Evolutionary conservation across 2,329 filamentous ascomycete genomes (phyloP), one percentile per base, ranked within the genome.

Genomic region (Fusarium sarcochroum): DNA sequence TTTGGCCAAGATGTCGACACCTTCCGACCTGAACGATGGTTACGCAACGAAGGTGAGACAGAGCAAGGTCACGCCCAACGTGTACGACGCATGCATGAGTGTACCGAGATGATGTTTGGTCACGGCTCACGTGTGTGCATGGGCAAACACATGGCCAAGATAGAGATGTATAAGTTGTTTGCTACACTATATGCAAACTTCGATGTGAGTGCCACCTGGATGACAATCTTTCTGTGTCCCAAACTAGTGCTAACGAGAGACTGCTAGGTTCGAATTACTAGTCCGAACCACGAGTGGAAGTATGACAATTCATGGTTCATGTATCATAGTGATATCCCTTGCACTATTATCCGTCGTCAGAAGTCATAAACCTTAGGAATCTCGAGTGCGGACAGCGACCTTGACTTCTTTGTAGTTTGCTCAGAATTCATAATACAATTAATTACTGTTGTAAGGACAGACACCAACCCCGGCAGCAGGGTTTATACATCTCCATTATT

Each of bases 271-370:
- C 32, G 32, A 10, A 67, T 69, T 14, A 69, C 66, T 0, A 63
- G 44, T 15, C 45, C 57, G 0, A 41, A 52, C 9, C 66, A 69
- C 10, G 49, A 23, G 17, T 69, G 66, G 66, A 63, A 48, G 14
- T 67, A 69, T 47, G 57, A 67, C 15, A 69, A 69, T n/a, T 67
- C 58, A 7, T 69, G 66, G 66, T 69, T 69, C 6, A 69, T 69
- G 66, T 69, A 69, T n/a, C 66, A 69, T 1, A 63, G 50, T n/a
- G 66, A 69, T 6, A 69, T 69, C 1, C 66, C 66, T 5, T 69
- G 66, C 18, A 67, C 34, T 13, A 51, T 69, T 8, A 69, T 25
- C 7, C 57, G 37, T 9, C 53, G 57, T 8, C 21, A 44, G 17
- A 54, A 44, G 13, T 17, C 40, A 4, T 66, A 44, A 5, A 5